Conservation (phyloP, 2,329 filamentous ascomycete genomes). For the Truncatella angustata region DNA sequence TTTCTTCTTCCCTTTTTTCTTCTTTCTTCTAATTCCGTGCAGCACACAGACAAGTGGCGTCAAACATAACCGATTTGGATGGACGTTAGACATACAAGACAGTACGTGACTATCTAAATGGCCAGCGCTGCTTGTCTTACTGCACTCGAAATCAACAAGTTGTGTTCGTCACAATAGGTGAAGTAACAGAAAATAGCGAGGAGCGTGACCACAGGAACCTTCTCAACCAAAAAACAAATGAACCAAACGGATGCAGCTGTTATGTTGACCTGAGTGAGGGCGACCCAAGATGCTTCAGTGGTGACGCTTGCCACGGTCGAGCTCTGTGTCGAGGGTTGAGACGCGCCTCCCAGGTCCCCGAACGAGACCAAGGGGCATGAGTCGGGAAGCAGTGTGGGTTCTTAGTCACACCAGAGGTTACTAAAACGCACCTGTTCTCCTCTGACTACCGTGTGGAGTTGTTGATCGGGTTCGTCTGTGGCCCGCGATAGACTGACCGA, state of each 20-base stretch:
- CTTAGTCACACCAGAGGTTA: constrained; percentile 2
- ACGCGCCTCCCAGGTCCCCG: background rate
- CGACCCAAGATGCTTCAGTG: background rate
- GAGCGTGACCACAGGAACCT: no score
- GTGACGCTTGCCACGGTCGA: constrained; percentile 7
- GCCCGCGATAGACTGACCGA: constrained; percentile 7
- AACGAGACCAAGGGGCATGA: background rate
- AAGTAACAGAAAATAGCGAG: no score
- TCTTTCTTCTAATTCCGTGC: background rate
- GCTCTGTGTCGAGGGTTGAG: constrained; percentile 6
- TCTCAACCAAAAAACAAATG: no score
- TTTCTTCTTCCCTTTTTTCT: background rate
- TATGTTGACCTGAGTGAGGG: background rate
- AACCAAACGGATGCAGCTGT: no score
- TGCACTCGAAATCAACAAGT: no score
- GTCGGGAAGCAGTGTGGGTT: constrained; percentile 1
- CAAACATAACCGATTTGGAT: background rate
- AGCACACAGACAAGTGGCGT: background rate
- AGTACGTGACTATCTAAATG: background rate
- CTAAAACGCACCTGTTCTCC: constrained; percentile 4
- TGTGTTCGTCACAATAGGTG: no score
- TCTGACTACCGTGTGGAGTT: constrained; percentile 6
- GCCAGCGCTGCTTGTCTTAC: no score
- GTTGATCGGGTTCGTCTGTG: constrained; percentile 1
- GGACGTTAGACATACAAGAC: background rate